Evolutionary conservation across 345 rosid species (phyloP).

Genomic region (Microthlaspi erraticum): DNA sequence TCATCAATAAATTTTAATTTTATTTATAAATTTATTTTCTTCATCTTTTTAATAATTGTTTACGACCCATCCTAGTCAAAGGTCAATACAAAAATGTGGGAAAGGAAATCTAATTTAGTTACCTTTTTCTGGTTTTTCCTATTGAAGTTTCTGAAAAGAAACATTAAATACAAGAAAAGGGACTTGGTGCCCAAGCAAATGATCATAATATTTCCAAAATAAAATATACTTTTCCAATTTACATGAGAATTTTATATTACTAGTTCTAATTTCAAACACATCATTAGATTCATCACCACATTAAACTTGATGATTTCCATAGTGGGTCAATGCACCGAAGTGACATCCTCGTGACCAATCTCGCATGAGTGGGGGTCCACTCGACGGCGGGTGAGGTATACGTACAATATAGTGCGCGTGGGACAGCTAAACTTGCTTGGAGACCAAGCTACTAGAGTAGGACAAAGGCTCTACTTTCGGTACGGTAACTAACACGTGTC

Average conservation of each 20-base stretch:
- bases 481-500: conserved; percentile 42
- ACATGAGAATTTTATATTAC: conserved; percentile 5
- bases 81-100: not conserved
- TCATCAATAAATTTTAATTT: not conserved
- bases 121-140: not conserved
- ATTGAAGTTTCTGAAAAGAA: not conserved
- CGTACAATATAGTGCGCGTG: not conserved
- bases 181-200: conserved; percentile 34
- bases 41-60: not conserved
- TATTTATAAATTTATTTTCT: not conserved
- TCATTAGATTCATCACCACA: conserved; percentile 3
- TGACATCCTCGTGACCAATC: conserved; percentile 36
- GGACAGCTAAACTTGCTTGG: conserved; percentile 32
- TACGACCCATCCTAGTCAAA: conserved; percentile 14
- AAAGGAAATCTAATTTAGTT: not conserved
- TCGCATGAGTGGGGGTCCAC: not conserved
- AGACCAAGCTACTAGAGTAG: conserved; percentile 38
- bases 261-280: not conserved
- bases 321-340: conserved; percentile 9
- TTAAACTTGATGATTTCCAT: not conserved
- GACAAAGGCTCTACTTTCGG: conserved; percentile 31
- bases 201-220: not conserved
- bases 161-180: not conserved
- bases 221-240: not conserved
- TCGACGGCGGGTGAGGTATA: not conserved